A percentile compares a stretch with the other conserved stretches of the same genome.
Evolutionary conservation across 2,329 filamentous ascomycete species (phyloP).

Genomic region (Sporothrix humicola): DNA sequence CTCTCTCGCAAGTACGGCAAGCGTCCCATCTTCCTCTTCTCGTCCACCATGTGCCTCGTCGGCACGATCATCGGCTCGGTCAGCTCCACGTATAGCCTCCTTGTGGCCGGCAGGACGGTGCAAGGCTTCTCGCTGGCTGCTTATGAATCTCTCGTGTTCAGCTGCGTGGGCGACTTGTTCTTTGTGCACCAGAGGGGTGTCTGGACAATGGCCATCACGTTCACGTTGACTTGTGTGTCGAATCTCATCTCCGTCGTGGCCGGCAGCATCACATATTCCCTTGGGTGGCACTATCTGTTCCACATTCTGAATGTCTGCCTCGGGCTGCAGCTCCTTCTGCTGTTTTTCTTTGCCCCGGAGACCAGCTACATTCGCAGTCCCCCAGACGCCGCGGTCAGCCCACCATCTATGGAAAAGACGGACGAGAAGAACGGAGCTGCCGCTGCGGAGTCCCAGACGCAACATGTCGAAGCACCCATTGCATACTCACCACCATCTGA

Average conservation of each 20-base stretch:
- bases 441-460: not conserved
- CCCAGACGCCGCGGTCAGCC: too few relatives aligned
- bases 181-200: not conserved
- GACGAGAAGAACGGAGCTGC: not conserved
- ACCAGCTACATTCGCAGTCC: not conserved
- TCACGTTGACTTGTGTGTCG: conserved; percentile 16
- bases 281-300: conserved; percentile 21
- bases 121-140: conserved; percentile 14
- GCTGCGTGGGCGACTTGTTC: not conserved
- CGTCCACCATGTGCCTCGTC: not conserved
- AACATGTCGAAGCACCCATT: not conserved
- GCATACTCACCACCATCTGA: not conserved
- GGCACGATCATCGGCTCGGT: conserved; percentile 19
- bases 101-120: not conserved
- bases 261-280: not conserved
- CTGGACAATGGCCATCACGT: conserved; percentile 17
- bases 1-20: conserved; percentile 17
- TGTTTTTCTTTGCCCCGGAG: conserved; percentile 5
- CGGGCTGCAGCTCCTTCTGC: not conserved
- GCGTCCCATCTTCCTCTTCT: conserved; percentile 10
- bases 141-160: not conserved
- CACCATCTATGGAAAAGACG: not conserved
- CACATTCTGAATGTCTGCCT: not conserved
- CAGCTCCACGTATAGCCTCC: not conserved
- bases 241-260: conserved; percentile 14